Conservation (phyloP, 2,329 filamentous ascomycete species). For the Trichoderma pleuroti region DNA sequence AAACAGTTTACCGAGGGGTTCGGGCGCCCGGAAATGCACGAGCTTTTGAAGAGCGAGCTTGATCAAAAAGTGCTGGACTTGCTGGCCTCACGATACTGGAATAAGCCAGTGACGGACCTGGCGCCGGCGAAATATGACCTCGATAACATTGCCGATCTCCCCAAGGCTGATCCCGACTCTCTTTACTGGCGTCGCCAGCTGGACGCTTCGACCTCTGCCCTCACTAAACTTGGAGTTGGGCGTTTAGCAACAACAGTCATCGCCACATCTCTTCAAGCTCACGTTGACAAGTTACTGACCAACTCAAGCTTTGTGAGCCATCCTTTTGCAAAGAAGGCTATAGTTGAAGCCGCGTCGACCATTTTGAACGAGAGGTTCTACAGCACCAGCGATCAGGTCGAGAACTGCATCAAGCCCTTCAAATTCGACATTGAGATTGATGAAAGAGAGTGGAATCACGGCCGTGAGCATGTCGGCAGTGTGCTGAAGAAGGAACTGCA, state of each 20-base stretch:
- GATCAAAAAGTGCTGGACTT: slow-evolving; percentile 94
- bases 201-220: slow-evolving; percentile 81
- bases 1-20: slow-evolving; percentile 90
- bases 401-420: slow-evolving; percentile 98
- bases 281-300: slow-evolving; percentile 74
- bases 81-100: slow-evolving; percentile 93
- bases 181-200: slow-evolving; percentile 92
- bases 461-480: slow-evolving; percentile 74
- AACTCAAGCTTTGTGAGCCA: slow-evolving; percentile 84
- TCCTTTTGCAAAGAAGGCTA: slow-evolving; percentile 89
- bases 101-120: slow-evolving; percentile 88
- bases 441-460: slow-evolving; percentile 80
- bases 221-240: slow-evolving; percentile 93
- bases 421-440: slow-evolving; percentile 98
- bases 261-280: slow-evolving; percentile 77
- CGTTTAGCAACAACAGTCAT: slow-evolving; percentile 89
- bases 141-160: slow-evolving; percentile 72
- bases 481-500: slow-evolving; percentile 84
- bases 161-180: slow-evolving; percentile 80
- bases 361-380: slow-evolving; percentile 95
- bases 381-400: slow-evolving; percentile 94
- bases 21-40: slow-evolving; percentile 81
- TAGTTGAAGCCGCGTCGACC: slow-evolving; percentile 81
- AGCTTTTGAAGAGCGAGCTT: slow-evolving; percentile 84
- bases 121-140: slow-evolving; percentile 60